phyloP scores from a whole-genome alignment of 306 rosid species.

The Clitoria ternatea region DNA sequence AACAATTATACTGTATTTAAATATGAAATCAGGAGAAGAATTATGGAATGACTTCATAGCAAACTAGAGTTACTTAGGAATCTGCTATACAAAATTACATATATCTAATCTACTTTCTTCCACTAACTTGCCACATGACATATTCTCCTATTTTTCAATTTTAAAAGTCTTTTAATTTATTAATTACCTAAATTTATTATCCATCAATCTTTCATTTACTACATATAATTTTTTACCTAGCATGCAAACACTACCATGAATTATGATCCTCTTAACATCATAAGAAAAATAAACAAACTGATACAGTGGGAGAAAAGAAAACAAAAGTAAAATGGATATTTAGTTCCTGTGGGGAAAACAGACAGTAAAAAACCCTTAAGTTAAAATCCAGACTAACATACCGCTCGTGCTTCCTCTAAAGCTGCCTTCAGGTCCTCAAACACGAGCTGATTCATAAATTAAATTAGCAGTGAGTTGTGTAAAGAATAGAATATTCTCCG shows the following conservation, averaged over 20 bases:
- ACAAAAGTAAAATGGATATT: background rate
- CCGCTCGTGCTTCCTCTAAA: constrained; percentile 85
- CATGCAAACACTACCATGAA: background rate
- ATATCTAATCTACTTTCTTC: too few relatives aligned
- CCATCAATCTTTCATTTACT: too few relatives aligned
- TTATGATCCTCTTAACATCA: background rate
- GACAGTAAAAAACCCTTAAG: constrained; percentile 10
- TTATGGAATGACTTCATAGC: background rate
- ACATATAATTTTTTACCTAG: too few relatives aligned
- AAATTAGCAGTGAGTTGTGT: constrained; percentile 29
- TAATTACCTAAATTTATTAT: too few relatives aligned
- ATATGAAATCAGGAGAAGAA: constrained; percentile 7
- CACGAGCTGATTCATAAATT: constrained; percentile 66
- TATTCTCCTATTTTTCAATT: too few relatives aligned
- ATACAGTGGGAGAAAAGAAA: background rate
- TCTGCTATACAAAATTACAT: too few relatives aligned
- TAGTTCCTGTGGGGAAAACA: background rate
- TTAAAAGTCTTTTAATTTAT: too few relatives aligned
- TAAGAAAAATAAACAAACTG: background rate
- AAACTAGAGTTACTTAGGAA: too few relatives aligned
- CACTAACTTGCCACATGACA: too few relatives aligned
- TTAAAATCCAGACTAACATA: constrained; percentile 32
- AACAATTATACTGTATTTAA: background rate
- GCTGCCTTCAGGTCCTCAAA: constrained; percentile 91
- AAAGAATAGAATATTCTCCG: background rate